Conservation (phyloP, 2,329 filamentous ascomycete genomes). For the Aphanocladium album region DNA sequence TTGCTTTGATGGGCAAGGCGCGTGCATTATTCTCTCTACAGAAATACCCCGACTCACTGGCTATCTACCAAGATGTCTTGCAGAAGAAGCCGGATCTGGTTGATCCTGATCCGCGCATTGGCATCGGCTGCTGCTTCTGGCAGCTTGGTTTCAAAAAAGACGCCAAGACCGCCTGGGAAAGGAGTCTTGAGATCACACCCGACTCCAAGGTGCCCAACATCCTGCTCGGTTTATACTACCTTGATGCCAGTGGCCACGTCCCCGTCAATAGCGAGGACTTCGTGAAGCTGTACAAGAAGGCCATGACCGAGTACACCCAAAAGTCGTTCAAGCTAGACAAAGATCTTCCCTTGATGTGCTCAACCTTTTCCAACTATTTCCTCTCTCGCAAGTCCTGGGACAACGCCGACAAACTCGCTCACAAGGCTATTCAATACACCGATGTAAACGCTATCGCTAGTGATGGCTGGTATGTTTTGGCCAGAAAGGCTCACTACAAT, state of each 20-base stretch:
- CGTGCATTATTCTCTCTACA: conserved; percentile 81
- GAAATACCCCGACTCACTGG: conserved; percentile 77
- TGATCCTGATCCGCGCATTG: conserved; percentile 92
- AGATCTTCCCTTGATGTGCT: conserved; percentile 81
- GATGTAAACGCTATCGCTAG: conserved; percentile 95
- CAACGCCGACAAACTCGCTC: conserved; percentile 80
- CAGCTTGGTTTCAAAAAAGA: conserved; percentile 92
- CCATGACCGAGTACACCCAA: conserved; percentile 91
- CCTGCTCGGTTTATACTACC: conserved; percentile 81
- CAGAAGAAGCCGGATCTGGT: conserved; percentile 79
- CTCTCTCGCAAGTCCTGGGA: conserved; percentile 73
- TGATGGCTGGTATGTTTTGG: conserved; percentile 95
- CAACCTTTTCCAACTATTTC: conserved; percentile 88
- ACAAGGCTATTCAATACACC: conserved; percentile 91
- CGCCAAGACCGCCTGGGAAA: conserved; percentile 84
- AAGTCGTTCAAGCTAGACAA: conserved; percentile 93
- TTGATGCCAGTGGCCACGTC: conserved; percentile 79
- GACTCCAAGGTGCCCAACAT: conserved; percentile 88
- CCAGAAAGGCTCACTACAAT: conserved; percentile 82
- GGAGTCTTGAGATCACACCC: conserved; percentile 73
- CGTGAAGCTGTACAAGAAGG: conserved; percentile 78
- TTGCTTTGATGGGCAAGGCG: conserved; percentile 86
- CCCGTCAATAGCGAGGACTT: conserved; percentile 82
- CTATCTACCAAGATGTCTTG: conserved; percentile 81
- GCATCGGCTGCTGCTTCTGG: conserved; percentile 96